These are phyloP conservation scores for Cokeromyces recurvatus DNA, from an alignment of 371 early-diverging fungal genomes.

Conservation along the genomic window DNA sequence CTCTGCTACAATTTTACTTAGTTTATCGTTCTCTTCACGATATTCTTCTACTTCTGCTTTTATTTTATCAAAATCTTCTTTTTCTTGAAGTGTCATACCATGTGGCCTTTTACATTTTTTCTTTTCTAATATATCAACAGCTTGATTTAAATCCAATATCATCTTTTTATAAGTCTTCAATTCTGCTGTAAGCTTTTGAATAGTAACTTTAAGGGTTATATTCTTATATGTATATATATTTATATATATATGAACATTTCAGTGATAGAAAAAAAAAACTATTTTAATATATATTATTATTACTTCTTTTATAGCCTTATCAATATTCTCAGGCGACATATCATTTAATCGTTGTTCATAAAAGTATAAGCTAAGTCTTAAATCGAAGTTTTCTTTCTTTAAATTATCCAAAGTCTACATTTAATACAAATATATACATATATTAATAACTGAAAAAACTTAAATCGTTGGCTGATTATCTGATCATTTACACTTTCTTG, in stretches of 20 bases:
- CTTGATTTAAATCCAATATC: slow-evolving; percentile 38
- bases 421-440: background rate
- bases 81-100: slow-evolving; percentile 52
- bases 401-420: slow-evolving; percentile 63
- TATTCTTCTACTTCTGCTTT: slow-evolving; percentile 24
- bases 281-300: too few relatives aligned
- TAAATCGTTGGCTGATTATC: too few relatives aligned
- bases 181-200: slow-evolving; percentile 43
- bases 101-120: slow-evolving; percentile 45
- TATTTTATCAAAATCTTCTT: slow-evolving; percentile 37
- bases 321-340: slow-evolving; percentile 55
- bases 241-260: too few relatives aligned
- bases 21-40: slow-evolving; percentile 33
- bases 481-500: slow-evolving; percentile 34
- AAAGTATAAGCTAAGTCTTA: slow-evolving; percentile 66
- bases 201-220: slow-evolving; percentile 47
- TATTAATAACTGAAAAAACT: background rate
- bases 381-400: slow-evolving; percentile 66
- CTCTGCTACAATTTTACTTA: slow-evolving; percentile 28
- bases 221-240: too few relatives aligned
- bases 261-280: too few relatives aligned
- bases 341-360: slow-evolving; percentile 57
- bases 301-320: slow-evolving; percentile 52
- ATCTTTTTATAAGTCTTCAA: slow-evolving; percentile 48
- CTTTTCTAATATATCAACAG: slow-evolving; percentile 45